A percentile compares a stretch with the other conserved stretches of the same genome.
Evolutionary conservation across 306 rosid species (phyloP).

Genomic region (Cyamopsis tetragonoloba): DNA sequence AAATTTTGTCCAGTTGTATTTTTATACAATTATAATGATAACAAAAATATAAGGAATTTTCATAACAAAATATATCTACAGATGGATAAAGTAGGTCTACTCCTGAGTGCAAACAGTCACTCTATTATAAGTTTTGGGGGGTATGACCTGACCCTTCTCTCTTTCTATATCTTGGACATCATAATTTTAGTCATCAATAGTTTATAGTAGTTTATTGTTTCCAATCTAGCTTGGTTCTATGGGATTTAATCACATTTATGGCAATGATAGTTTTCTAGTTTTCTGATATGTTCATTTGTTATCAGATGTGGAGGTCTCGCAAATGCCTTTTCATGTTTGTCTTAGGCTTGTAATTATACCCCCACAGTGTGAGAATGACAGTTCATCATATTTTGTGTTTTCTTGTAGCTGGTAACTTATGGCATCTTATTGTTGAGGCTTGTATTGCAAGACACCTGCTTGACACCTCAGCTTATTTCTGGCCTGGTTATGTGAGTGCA

Average conservation of each 20-base stretch:
- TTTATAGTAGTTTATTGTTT: slow-evolving; percentile 22
- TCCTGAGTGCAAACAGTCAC: slow-evolving; percentile 3
- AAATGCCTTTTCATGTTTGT: slow-evolving; percentile 1
- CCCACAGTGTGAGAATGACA: neutral
- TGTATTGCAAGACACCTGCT: slow-evolving; percentile 82
- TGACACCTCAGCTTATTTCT: slow-evolving; percentile 82
- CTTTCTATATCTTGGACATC: slow-evolving; percentile 7
- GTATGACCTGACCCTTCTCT: neutral
- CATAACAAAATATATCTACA: neutral
- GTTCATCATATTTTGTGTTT: slow-evolving; percentile 26
- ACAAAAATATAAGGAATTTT: slow-evolving; percentile 15
- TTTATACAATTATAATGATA: neutral
- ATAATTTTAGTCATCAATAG: slow-evolving; percentile 4
- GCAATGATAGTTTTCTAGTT: slow-evolving; percentile 9
- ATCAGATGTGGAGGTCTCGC: slow-evolving; percentile 7
- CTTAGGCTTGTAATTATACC: neutral
- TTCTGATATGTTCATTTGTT: slow-evolving; percentile 13
- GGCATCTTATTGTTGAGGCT: slow-evolving; percentile 91
- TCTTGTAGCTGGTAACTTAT: slow-evolving; percentile 79
- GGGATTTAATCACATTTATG: slow-evolving; percentile 11
- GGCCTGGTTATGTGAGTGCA: slow-evolving; percentile 89
- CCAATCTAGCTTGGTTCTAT: slow-evolving; percentile 11
- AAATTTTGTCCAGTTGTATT: neutral
- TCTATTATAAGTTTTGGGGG: too few species aligned
- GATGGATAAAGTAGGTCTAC: neutral